Evolutionary conservation across 2,329 filamentous ascomycete genomes (phyloP), one percentile per base, ranked within the genome.

Genomic region (Phialophora tarda): DNA sequence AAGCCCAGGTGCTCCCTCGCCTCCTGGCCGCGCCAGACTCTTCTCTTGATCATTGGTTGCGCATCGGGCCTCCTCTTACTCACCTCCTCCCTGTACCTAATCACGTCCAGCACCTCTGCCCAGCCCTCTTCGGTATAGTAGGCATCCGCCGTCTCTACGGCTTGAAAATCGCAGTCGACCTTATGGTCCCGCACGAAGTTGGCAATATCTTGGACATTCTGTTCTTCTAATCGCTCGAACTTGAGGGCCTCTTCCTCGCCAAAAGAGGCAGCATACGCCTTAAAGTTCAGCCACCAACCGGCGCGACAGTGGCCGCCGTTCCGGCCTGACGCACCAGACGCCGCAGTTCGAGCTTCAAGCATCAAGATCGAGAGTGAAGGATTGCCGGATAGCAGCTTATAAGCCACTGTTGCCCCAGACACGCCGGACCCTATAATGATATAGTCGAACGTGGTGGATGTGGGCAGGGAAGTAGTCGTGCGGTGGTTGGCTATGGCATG

Each of bases 321-420:
- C 32, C 80, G 74, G 10, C 77, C 78, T 58, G 77, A 80, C 1
- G 80, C 79, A n/a, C 80, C 80, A 17, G 77, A 78, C 0, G 78
- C 78, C 10, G 80, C 80, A 69, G 82, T 79, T 67, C 80, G 73
- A 1, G 81, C 80, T 69, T 82, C 81, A n/a, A 82, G 72, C n/a
- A 82, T 78, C 28, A 79, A 34, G 60, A 82, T 73, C 17, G 53
- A 55, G 14, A 55, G 53, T 34, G 53, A 55, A 21, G 53, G 26
- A 78, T 78, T 38, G 34, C 38, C n/a, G 12, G 38, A 28, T 4
- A 59, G 14, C 70, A 65, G 10, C 72, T 73, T 7, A 70, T 51
- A 81, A 1, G 78, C 76, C n/a, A 77, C 79, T 17, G 81, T 65
- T 0, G 76, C 77, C 1, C 80, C 80, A 1, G 80, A 75, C 12